These are phyloP conservation scores for Thermoascus crustaceus DNA, from an alignment of 2,329 filamentous ascomycete species.

Conservation along the genomic window DNA sequence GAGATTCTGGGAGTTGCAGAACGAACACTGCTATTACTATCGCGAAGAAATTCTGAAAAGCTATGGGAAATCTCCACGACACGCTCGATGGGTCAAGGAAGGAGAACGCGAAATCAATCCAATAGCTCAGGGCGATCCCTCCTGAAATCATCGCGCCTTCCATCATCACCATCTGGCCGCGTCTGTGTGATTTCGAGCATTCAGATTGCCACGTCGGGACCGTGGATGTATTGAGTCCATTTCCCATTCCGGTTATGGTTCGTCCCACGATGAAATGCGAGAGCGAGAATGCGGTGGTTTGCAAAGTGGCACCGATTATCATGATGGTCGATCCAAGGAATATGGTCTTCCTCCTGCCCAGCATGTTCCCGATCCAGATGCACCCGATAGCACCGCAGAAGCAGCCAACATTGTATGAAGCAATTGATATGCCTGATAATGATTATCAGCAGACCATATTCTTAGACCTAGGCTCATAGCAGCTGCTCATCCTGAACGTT, in stretches of 20 bases:
- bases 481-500: too few species aligned
- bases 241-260: constrained; percentile 39
- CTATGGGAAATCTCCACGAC: constrained; percentile 28
- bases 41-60: constrained; percentile 18
- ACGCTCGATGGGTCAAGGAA: constrained; percentile 4
- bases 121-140: background rate
- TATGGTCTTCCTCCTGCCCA: background rate
- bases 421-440: background rate
- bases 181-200: constrained; percentile 40
- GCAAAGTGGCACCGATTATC: constrained; percentile 25
- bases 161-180: constrained; percentile 45
- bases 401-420: background rate
- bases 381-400: background rate
- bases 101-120: constrained; percentile 1
- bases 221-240: constrained; percentile 40
- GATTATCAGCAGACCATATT: too few species aligned
- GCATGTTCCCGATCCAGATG: background rate
- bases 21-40: constrained; percentile 12
- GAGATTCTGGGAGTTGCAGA: constrained; percentile 20
- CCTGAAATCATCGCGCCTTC: background rate
- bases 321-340: background rate
- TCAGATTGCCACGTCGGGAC: constrained; percentile 41
- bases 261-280: constrained; percentile 35
- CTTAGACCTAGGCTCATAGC: too few species aligned
- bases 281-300: constrained; percentile 29